These are phyloP conservation scores for Nakazawaea sp. DNA, from an alignment of 805 yeast species.

Conservation along the genomic window DNA sequence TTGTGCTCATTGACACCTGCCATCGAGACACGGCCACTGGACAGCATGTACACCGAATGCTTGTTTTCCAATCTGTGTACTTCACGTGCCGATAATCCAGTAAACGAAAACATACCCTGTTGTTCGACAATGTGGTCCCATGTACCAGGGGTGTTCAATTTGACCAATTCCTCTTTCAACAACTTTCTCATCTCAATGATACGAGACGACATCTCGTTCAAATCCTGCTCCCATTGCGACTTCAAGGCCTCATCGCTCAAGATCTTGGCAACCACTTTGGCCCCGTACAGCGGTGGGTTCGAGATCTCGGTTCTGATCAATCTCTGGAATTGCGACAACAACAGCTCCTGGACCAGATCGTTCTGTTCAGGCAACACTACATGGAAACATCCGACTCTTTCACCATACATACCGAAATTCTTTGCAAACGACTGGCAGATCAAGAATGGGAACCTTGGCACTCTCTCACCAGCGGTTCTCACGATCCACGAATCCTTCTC, in stretches of 20 bases:
- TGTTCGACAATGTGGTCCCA: constrained; percentile 88
- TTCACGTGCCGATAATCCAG: constrained; percentile 46
- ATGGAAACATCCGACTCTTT: constrained; percentile 82
- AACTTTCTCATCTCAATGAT: constrained; percentile 64
- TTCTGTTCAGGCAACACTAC: constrained; percentile 41
- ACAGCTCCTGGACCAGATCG: constrained; percentile 29
- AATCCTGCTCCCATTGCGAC: constrained; percentile 76
- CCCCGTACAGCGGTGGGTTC: constrained; percentile 93
- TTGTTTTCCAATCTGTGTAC: constrained; percentile 45
- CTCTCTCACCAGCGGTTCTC: constrained; percentile 32
- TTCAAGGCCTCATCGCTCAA: constrained; percentile 54
- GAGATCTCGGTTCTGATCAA: constrained; percentile 84
- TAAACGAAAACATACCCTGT: constrained; percentile 95
- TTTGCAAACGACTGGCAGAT: constrained; percentile 91
- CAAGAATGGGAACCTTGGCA: constrained; percentile 43
- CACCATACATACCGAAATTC: constrained; percentile 93
- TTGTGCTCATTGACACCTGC: constrained; percentile 81
- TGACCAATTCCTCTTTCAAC: constrained; percentile 55
- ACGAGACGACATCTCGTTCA: constrained; percentile 71
- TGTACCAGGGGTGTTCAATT: constrained; percentile 45
- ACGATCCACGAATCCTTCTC: constrained; percentile 55
- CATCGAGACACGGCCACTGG: constrained; percentile 87
- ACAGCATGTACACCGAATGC: constrained; percentile 77
- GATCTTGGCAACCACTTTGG: constrained; percentile 78
- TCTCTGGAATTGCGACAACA: constrained; percentile 69